Percentiles rank a stretch among this genome's conserved stretches.
These are phyloP conservation scores for Quercus agrifolia DNA, from an alignment of 306 rosid species.

Conservation along the genomic window DNA sequence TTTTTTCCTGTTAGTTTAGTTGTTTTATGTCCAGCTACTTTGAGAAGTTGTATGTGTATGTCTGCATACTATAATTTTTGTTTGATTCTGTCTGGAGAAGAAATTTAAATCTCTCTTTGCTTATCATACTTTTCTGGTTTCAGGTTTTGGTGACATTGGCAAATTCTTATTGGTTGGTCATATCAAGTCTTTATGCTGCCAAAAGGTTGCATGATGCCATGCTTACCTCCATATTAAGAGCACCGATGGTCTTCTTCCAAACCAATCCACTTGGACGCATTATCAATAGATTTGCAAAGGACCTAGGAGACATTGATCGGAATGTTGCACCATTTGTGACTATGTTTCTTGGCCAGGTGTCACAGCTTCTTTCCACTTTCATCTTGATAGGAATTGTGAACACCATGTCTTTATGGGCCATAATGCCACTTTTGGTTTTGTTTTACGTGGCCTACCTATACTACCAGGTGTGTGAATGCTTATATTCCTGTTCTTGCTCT, in stretches of 20 bases:
- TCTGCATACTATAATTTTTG: neutral
- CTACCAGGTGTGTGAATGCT: slow-evolving; percentile 63
- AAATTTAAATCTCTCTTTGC: neutral
- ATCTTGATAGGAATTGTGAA: slow-evolving; percentile 87
- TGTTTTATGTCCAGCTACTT: neutral
- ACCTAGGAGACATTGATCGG: slow-evolving; percentile 92
- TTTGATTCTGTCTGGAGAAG: neutral
- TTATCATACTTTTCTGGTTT: slow-evolving; percentile 15
- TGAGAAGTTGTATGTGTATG: neutral
- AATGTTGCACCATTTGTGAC: slow-evolving; percentile 68
- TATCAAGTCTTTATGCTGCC: slow-evolving; percentile 85
- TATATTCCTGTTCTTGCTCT: neutral
- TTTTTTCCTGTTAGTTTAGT: neutral
- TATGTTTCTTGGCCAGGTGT: slow-evolving; percentile 80
- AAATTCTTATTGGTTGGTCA: slow-evolving; percentile 81
- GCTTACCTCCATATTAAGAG: slow-evolving; percentile 81
- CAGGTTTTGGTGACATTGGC: slow-evolving; percentile 71
- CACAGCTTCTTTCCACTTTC: slow-evolving; percentile 82
- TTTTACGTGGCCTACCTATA: slow-evolving; percentile 82
- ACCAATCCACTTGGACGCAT: slow-evolving; percentile 92
- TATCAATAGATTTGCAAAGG: slow-evolving; percentile 90
- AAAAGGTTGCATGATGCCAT: slow-evolving; percentile 79
- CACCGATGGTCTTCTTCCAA: slow-evolving; percentile 90
- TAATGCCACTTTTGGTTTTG: slow-evolving; percentile 80
- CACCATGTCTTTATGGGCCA: slow-evolving; percentile 97